Conservation (phyloP, 805 yeast species). For the Pichia rugopelliculosa region DNA sequence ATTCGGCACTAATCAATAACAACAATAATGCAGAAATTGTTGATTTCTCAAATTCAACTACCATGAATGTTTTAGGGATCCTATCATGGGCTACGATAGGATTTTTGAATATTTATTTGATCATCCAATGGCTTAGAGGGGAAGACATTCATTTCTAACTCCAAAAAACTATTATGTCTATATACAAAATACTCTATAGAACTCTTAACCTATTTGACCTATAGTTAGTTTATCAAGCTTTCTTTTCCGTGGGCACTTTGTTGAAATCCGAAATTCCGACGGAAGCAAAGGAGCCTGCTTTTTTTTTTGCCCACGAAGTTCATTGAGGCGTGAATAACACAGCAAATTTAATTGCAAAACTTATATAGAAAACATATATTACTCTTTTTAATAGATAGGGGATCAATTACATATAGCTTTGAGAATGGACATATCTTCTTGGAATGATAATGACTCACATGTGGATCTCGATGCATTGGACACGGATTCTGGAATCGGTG, state of each 20-base stretch:
- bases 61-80: conserved; percentile 43
- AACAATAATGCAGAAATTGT: conserved; percentile 22
- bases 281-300: no score
- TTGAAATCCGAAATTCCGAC: no score
- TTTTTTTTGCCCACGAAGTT: no score
- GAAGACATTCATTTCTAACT: conserved; percentile 29
- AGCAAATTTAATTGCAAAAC: no score
- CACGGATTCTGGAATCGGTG: conserved; percentile 1
- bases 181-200: not conserved
- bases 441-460: conserved; percentile 7
- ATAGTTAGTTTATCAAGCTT: no score
- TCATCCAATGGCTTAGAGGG: conserved; percentile 27
- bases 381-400: no score
- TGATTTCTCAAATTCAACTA: conserved; percentile 58
- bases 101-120: conserved; percentile 57
- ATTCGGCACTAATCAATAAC: not conserved
- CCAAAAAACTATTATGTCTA: not conserved
- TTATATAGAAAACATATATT: no score
- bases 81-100: conserved; percentile 66
- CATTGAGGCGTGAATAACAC: no score
- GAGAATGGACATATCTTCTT: not conserved
- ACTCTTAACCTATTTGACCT: no score
- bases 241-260: no score
- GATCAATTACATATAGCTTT: not conserved
- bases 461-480: conserved; percentile 14